Conservation (phyloP, 2,329 filamentous ascomycete species). For the Fusarium chuoi region DNA sequence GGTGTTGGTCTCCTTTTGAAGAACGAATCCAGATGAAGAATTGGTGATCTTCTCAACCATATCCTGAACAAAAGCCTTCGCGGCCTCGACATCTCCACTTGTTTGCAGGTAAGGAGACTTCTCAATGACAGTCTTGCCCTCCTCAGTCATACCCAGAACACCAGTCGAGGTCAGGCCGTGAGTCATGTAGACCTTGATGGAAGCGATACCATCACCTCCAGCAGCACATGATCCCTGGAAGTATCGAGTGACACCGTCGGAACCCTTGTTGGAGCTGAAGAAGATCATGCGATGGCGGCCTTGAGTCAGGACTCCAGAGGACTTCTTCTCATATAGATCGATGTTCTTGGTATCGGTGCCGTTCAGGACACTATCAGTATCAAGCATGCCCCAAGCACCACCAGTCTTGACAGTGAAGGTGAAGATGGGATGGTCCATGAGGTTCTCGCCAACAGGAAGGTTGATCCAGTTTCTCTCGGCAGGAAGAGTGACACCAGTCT, state of each 20-base stretch:
- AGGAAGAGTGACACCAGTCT: conserved; percentile 63
- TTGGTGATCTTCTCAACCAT: conserved; percentile 63
- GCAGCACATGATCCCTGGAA: conserved; percentile 75
- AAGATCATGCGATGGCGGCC: conserved; percentile 69
- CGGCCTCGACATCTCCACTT: conserved; percentile 68
- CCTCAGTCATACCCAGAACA: conserved; percentile 66
- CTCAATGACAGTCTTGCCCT: conserved; percentile 67
- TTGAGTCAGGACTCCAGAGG: conserved; percentile 70
- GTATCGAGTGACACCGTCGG: conserved; percentile 70
- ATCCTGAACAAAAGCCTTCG: conserved; percentile 72
- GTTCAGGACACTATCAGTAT: conserved; percentile 59
- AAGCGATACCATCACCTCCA: conserved; percentile 64
- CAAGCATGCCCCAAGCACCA: conserved; percentile 3
- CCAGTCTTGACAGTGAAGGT: conserved; percentile 40
- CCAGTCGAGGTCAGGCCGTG: conserved; percentile 70
- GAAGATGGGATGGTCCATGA: conserved; percentile 63
- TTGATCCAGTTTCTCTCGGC: conserved; percentile 62
- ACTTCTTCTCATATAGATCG: conserved; percentile 67
- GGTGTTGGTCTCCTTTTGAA: conserved; percentile 37
- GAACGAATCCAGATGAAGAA: conserved; percentile 14
- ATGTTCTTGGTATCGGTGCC: conserved; percentile 65
- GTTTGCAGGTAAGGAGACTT: conserved; percentile 69
- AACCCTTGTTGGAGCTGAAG: conserved; percentile 64
- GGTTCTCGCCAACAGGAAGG: conserved; percentile 66
- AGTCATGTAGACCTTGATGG: conserved; percentile 69